A percentile compares a stretch with the other conserved stretches of the same genome.
Conservation (phyloP, 2,329 filamentous ascomycete species). For the Achaetomium macrosporum region DNA sequence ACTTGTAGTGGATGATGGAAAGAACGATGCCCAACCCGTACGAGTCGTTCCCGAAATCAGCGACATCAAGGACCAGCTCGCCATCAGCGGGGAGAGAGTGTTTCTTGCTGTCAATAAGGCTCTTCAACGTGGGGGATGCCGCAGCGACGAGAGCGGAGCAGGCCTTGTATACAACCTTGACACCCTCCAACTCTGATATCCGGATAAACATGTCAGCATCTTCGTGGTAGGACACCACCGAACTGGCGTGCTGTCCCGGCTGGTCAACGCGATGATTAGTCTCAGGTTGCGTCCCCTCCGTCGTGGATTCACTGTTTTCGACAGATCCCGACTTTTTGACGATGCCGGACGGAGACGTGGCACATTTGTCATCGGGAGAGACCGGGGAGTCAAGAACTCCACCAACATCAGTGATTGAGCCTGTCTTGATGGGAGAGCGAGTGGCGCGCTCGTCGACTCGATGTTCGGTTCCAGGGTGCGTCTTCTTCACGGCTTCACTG, state of each 20-base stretch:
- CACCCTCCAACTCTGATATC: constrained; percentile 9
- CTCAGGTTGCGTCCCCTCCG: background rate
- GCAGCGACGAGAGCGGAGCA: constrained; percentile 16
- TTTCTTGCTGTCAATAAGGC: background rate
- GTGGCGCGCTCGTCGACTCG: too few relatives aligned
- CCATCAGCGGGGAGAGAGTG: background rate
- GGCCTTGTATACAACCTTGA: constrained; percentile 15
- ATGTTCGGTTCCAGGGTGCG: too few relatives aligned
- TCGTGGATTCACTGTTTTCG: background rate
- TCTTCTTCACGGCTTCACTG: background rate
- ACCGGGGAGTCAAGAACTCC: too few relatives aligned
- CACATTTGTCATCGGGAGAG: too few relatives aligned
- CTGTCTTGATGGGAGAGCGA: background rate
- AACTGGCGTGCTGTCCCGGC: background rate
- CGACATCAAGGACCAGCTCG: constrained; percentile 3
- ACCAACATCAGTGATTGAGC: background rate
- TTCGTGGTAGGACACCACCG: constrained; percentile 16
- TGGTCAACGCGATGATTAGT: background rate
- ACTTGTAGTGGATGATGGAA: constrained; percentile 25
- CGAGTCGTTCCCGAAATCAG: constrained; percentile 3
- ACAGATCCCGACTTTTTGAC: too few relatives aligned
- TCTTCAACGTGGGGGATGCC: constrained; percentile 16
- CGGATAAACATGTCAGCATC: constrained; percentile 21
- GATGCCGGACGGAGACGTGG: too few relatives aligned
- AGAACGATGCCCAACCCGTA: constrained; percentile 22